Percentiles rank a stretch among this genome's conserved stretches.
Evolutionary conservation across 2,329 filamentous ascomycete genomes (phyloP).

Genomic region (Fusarium fujikuroi): DNA sequence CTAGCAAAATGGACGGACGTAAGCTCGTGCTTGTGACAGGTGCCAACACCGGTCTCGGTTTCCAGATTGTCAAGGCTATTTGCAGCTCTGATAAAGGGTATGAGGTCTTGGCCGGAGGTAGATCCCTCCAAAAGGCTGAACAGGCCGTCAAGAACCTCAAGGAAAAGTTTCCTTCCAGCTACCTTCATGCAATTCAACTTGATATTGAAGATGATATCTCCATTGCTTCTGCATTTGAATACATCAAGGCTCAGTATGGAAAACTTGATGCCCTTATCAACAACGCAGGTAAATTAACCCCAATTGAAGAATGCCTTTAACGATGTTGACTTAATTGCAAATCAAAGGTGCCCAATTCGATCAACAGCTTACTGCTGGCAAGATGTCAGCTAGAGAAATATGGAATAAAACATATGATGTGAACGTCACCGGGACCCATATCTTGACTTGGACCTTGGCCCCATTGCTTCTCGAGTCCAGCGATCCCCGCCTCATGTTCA

Average conservation of each 20-base stretch:
- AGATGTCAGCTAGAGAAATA: background rate
- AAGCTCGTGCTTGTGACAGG: background rate
- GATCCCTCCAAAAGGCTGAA: background rate
- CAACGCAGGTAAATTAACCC: background rate
- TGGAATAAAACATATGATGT: background rate
- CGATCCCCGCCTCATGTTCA: background rate
- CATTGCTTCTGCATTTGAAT: background rate
- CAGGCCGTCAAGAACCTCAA: background rate
- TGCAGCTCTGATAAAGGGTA: background rate
- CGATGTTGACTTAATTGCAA: background rate
- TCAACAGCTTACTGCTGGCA: background rate
- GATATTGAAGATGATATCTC: background rate
- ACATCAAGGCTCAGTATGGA: background rate
- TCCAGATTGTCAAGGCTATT: background rate
- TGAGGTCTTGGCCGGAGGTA: background rate
- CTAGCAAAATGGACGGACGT: background rate
- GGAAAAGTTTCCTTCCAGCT: background rate
- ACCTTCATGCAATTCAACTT: background rate
- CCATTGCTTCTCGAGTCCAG: background rate
- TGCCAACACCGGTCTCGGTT: background rate
- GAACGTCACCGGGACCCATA: background rate
- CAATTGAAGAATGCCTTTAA: fast-evolving
- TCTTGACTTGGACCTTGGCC: background rate
- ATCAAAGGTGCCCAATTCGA: background rate
- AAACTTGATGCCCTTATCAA: background rate